These are phyloP conservation scores for Besnoitia besnoiti DNA, from an alignment of 169 alveolate species.

Conservation along the genomic window DNA sequence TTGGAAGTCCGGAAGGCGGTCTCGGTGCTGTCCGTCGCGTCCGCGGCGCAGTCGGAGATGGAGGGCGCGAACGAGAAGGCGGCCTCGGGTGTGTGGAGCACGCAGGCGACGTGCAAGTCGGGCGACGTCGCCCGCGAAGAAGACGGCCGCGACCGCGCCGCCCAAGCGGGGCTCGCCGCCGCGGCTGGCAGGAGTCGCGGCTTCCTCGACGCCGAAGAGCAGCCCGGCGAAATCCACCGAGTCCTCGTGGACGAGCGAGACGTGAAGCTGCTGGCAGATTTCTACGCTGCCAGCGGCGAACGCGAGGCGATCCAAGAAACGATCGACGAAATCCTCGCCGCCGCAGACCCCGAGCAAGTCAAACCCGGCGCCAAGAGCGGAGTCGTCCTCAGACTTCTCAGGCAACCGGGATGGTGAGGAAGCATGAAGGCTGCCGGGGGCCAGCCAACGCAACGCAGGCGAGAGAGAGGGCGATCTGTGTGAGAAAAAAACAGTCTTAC, in stretches of 20 bases:
- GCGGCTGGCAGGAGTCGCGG: not conserved
- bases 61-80: not conserved
- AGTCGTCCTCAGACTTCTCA: not conserved
- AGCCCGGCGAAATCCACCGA: not conserved
- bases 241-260: slow-evolving; percentile 5
- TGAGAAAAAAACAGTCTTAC: too few relatives aligned
- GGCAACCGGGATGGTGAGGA: not conserved
- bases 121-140: not conserved
- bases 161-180: not conserved
- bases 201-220: slow-evolving; percentile 13
- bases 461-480: not conserved
- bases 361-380: not conserved
- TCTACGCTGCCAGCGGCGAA: not conserved
- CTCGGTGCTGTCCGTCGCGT: not conserved
- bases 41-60: not conserved
- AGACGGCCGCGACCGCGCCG: not conserved
- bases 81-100: not conserved
- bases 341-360: not conserved
- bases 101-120: not conserved
- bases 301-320: not conserved
- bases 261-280: not conserved
- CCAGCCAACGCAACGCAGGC: not conserved
- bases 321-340: not conserved
- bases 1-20: not conserved
- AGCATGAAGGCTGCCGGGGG: not conserved